phyloP scores from a whole-genome alignment of 768 basidiomycete species.

The Pleurotus pulmonarius region DNA sequence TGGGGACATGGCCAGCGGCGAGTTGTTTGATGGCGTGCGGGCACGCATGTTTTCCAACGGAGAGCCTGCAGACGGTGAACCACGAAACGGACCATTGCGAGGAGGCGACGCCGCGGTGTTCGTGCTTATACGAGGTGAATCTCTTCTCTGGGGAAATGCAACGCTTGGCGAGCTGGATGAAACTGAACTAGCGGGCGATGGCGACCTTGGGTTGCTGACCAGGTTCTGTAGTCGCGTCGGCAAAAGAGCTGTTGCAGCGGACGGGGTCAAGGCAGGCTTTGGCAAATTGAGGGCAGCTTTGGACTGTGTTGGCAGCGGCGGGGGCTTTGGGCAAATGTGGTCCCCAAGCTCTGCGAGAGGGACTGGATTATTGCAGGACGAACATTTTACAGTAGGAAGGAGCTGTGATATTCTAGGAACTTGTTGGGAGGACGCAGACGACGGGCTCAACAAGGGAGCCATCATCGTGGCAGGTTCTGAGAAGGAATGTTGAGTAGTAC shows the following conservation, averaged over 20 bases:
- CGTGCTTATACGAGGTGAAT: slow-evolving; percentile 29
- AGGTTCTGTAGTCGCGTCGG: slow-evolving; percentile 48
- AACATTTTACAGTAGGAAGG: slow-evolving; percentile 83
- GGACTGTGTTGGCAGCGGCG: slow-evolving; percentile 25
- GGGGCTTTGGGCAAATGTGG: slow-evolving; percentile 62
- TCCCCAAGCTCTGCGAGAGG: slow-evolving; percentile 72
- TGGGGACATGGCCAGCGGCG: slow-evolving; percentile 18
- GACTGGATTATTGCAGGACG: slow-evolving; percentile 67
- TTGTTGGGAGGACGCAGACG: slow-evolving; percentile 18
- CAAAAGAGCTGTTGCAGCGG: slow-evolving; percentile 39
- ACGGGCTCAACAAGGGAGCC: slow-evolving; percentile 26
- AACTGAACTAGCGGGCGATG: slow-evolving; percentile 12
- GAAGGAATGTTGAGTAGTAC: slow-evolving; percentile 16
- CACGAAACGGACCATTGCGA: slow-evolving; percentile 15
- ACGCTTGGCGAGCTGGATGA: slow-evolving; percentile 13
- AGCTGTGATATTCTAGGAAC: slow-evolving; percentile 53
- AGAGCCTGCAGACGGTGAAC: slow-evolving; percentile 2
- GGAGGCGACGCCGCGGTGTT: slow-evolving; percentile 16
- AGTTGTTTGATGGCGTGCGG: slow-evolving; percentile 5
- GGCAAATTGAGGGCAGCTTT: slow-evolving; percentile 19
- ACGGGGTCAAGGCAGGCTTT: slow-evolving; percentile 34
- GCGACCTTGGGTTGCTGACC: slow-evolving; percentile 20
- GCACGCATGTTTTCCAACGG: neutral
- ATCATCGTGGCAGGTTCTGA: slow-evolving; percentile 16
- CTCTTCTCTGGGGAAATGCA: slow-evolving; percentile 15